These are phyloP conservation scores for Zygosaccharomyces pseudorouxii DNA, from an alignment of 805 yeast species.

Conservation along the genomic window DNA sequence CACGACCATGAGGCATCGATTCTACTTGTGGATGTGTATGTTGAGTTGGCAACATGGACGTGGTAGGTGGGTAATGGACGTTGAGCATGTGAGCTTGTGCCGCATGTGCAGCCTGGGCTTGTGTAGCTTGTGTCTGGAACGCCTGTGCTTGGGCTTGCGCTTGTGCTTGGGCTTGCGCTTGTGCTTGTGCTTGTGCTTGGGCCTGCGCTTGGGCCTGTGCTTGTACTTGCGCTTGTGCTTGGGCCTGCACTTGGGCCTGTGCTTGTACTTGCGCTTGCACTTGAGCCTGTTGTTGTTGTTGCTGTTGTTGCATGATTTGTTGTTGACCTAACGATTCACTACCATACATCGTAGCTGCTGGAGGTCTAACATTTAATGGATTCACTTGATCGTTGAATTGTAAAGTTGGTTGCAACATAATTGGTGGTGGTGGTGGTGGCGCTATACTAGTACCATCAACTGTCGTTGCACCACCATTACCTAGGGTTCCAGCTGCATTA, in stretches of 20 bases:
- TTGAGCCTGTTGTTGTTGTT: conserved; percentile 22
- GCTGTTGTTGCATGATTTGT: conserved; percentile 10
- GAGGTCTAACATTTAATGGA: conserved; percentile 30
- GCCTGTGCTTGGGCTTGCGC: conserved; percentile 14
- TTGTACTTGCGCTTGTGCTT: conserved; percentile 16
- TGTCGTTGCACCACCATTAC: conserved; percentile 10
- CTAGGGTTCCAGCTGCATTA: conserved; percentile 11
- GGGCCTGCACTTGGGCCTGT: conserved; percentile 18
- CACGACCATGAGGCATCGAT: neutral
- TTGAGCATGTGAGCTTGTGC: conserved; percentile 1
- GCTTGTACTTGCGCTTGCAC: conserved; percentile 21
- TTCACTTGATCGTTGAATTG: conserved; percentile 31
- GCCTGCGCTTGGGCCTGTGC: conserved; percentile 12
- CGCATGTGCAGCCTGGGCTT: conserved; percentile 12
- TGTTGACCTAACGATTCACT: conserved; percentile 16
- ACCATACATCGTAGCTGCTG: conserved; percentile 16
- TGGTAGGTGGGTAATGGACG: conserved; percentile 4
- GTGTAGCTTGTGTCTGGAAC: conserved; percentile 10
- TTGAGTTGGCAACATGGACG: conserved; percentile 1
- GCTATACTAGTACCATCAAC: conserved; percentile 10
- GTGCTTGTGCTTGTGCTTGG: conserved; percentile 8
- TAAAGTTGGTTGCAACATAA: conserved; percentile 33
- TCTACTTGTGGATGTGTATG: conserved; percentile 5
- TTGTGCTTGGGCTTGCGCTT: conserved; percentile 8
- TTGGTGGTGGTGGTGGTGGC: conserved; percentile 26